phyloP scores from a whole-genome alignment of 2,329 filamentous ascomycete species.

The Penicillium aurantiogriseum region DNA sequence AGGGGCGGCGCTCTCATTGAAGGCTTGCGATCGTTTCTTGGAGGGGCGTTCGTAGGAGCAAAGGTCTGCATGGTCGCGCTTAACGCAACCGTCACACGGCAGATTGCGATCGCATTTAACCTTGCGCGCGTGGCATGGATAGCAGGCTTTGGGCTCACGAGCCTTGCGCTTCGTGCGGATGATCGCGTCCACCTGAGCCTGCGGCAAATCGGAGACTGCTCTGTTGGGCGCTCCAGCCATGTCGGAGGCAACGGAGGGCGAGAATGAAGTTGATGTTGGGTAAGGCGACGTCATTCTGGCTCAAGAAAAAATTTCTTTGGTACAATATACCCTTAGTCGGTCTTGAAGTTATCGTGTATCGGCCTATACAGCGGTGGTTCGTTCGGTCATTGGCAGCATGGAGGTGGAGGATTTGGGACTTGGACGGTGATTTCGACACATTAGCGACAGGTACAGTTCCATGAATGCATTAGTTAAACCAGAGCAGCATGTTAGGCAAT shows the following conservation, averaged over 20 bases:
- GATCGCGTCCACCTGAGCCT: conserved; percentile 48
- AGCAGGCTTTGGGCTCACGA: conserved; percentile 49
- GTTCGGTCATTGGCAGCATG: conserved; percentile 6
- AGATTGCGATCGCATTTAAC: conserved; percentile 52
- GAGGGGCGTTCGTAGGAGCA: conserved; percentile 51
- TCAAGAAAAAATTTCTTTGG: neutral
- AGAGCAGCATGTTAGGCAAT: conserved; percentile 6
- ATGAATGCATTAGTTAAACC: neutral
- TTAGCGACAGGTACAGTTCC: neutral
- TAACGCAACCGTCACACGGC: conserved; percentile 50
- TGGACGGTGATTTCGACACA: neutral
- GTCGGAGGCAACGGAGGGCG: conserved; percentile 28
- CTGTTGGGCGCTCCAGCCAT: conserved; percentile 25
- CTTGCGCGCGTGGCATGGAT: conserved; percentile 48
- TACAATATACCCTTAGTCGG: neutral
- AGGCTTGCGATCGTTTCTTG: conserved; percentile 41
- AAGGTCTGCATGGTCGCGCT: conserved; percentile 50
- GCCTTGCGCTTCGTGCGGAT: conserved; percentile 50
- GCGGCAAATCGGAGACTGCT: conserved; percentile 42
- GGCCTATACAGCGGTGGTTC: conserved; percentile 6
- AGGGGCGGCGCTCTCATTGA: conserved; percentile 23
- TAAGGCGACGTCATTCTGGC: conserved; percentile 33
- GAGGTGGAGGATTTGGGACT: neutral
- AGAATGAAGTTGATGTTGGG: conserved; percentile 30
- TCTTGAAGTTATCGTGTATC: conserved; percentile 7